Conservation (phyloP, 192 early-diverging fungal species). For the Allomyces javanicus region DNA sequence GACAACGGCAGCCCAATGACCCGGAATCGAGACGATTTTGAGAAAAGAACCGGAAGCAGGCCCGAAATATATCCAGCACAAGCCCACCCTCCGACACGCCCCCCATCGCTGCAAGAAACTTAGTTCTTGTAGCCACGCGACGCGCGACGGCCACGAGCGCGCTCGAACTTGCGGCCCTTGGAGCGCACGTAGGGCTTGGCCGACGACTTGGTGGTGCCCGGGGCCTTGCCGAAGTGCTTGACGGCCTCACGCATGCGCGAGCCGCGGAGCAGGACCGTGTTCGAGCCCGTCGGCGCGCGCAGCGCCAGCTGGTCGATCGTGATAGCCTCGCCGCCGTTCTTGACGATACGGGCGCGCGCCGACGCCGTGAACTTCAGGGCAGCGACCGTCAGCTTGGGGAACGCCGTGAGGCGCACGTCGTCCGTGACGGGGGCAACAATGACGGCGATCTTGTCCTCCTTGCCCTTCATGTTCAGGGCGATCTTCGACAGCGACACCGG, state of each 20-base stretch:
- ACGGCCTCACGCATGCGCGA: constrained; percentile 89
- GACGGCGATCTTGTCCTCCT: constrained; percentile 82
- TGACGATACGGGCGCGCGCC: constrained; percentile 91
- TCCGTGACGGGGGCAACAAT: constrained; percentile 94
- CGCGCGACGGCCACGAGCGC: constrained; percentile 96
- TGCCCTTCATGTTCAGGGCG: constrained; percentile 45
- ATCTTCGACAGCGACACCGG: constrained; percentile 86
- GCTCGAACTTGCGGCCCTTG: constrained; percentile 99
- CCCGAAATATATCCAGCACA: no score
- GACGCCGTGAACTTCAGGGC: constrained; percentile 90
- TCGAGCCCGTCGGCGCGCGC: constrained; percentile 89
- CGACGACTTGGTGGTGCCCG: constrained; percentile 44
- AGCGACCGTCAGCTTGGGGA: constrained; percentile 84
- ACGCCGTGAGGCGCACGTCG: constrained; percentile 71
- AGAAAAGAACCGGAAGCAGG: no score
- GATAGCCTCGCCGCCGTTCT: constrained; percentile 95
- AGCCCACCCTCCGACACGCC: no score
- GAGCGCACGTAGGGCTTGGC: constrained; percentile 87
- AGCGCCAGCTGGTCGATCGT: constrained; percentile 98
- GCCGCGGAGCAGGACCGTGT: constrained; percentile 89
- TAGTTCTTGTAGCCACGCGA: constrained; percentile 95
- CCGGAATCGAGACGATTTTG: no score
- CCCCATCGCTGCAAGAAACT: constrained; percentile 4
- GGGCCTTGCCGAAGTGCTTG: constrained; percentile 88
- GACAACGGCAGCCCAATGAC: no score